Evolutionary conservation across 2,329 filamentous ascomycete species (phyloP).

Genomic region (Bipolaris victoriae): DNA sequence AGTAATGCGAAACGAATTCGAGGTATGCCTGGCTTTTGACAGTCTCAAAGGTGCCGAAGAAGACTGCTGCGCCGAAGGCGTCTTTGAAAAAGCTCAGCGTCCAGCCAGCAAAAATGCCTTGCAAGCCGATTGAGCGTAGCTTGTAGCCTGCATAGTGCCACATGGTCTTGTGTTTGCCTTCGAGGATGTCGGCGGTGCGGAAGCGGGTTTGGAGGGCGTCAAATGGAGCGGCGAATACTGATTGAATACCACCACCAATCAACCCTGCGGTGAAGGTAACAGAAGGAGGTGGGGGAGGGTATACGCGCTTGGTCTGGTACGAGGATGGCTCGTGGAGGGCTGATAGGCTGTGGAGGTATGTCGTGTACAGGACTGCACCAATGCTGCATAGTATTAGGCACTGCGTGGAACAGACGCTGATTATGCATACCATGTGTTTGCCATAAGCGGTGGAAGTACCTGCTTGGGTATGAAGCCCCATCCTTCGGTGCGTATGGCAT

Average conservation of each 20-base stretch:
- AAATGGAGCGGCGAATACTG: conserved; percentile 73
- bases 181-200: conserved; percentile 66
- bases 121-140: conserved; percentile 72
- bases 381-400: conserved; percentile 54
- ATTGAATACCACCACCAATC: conserved; percentile 72
- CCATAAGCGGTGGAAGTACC: conserved; percentile 75
- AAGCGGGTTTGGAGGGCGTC: conserved; percentile 78
- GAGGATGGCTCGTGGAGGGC: conserved; percentile 70
- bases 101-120: conserved; percentile 78
- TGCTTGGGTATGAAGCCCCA: conserved; percentile 78
- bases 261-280: conserved; percentile 74
- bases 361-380: conserved; percentile 76
- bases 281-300: conserved; percentile 68
- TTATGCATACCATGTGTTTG: conserved; percentile 66
- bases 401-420: not conserved
- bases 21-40: conserved; percentile 78
- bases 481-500: conserved; percentile 71
- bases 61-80: conserved; percentile 70
- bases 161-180: conserved; percentile 68
- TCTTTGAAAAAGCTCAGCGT: conserved; percentile 72
- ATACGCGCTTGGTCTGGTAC: conserved; percentile 66
- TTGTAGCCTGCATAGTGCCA: conserved; percentile 73
- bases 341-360: conserved; percentile 73
- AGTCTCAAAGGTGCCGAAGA: conserved; percentile 78
- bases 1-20: conserved; percentile 72